Conservation (phyloP, 1,284 basidiomycete species). For the Mrakiaceae sp. region DNA sequence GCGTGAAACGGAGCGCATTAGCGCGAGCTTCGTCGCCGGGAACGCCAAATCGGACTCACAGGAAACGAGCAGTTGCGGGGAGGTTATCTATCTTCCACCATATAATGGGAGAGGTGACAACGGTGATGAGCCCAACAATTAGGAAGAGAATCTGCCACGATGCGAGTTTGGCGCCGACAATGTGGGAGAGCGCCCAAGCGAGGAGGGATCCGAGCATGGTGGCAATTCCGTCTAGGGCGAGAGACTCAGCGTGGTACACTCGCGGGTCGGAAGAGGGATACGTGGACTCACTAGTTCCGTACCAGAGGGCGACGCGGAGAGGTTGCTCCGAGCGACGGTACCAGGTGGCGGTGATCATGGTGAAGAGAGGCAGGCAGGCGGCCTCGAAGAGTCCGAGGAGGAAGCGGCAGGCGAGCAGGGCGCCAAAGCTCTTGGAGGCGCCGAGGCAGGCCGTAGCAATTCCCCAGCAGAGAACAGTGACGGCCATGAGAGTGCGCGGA, state of each 20-base stretch:
- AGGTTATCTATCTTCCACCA: conserved; percentile 30
- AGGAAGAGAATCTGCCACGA: conserved; percentile 36
- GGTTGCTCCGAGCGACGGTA: conserved; percentile 35
- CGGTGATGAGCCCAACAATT: conserved; percentile 30
- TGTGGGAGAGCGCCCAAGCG: conserved; percentile 29
- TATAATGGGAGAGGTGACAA: conserved; percentile 30
- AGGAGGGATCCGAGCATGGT: conserved; percentile 30
- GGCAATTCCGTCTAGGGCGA: conserved; percentile 26
- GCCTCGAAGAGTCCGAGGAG: conserved; percentile 35
- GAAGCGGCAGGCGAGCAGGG: conserved; percentile 30
- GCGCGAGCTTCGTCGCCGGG: no score
- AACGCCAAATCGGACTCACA: conserved; percentile 9
- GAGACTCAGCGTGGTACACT: neutral
- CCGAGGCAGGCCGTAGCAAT: conserved; percentile 21
- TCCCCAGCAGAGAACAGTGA: conserved; percentile 30
- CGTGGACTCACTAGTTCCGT: conserved; percentile 25
- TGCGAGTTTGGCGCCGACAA: conserved; percentile 24
- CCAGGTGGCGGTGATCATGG: conserved; percentile 35
- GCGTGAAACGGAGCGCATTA: no score
- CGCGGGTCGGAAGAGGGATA: neutral
- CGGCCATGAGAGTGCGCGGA: conserved; percentile 24
- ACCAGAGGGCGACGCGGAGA: conserved; percentile 29
- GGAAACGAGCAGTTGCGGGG: conserved; percentile 32
- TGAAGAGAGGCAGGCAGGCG: conserved; percentile 33
- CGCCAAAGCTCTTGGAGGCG: conserved; percentile 23